Base-by-base conservation (phyloP, 805 yeast genomes). In the Ogataea allantospora region DNA sequence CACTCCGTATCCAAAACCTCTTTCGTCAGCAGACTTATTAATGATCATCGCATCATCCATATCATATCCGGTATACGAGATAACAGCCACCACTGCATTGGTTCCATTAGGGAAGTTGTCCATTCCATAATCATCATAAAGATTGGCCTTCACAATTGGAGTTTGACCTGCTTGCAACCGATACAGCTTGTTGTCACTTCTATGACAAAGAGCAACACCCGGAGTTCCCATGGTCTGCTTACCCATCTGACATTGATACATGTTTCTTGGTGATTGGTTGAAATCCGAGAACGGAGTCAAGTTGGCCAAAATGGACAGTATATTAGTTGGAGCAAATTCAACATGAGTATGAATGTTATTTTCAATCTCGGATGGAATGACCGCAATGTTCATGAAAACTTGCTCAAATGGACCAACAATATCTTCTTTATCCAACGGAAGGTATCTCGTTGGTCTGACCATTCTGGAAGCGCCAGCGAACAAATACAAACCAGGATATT, bases 181-280 rank as follows among this genome's bases (percentile, higher is more conserved):
- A 67, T 93, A 93, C 43, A 93, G 68, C 63, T 91, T 93, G 70
- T 93, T 93, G 64, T 93, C 99, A 1, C 96, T 84, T 65, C 99
- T 78, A 63, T 88, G 95, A 30, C 71, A 77, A 38, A 91, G 70
- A 0, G 95, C 98, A 47, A 93, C 96, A 68, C 98, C 98, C 7
- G 99, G 99, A 4, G 99, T 93, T 66, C 99, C 99, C 99, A 93
- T 93, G 14, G 99, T 91, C 71, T 93, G 99, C 70, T 93, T 93
- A 78, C 97, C 98, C 99, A 93, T 93, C 75, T 93, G 99, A 69
- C 99, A 93, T 71, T 93, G 99, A 65, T 93, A 93, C 98, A 93
- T 93, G 64, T 93, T 93, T 79, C 99, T 85, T 57, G 99, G 99
- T 18, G 97, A 89, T 71, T 93, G 99, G 66, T 93, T 93, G 71